phyloP scores from a whole-genome alignment of 352 stramenopile species.

The Globisporangium radiosum region DNA sequence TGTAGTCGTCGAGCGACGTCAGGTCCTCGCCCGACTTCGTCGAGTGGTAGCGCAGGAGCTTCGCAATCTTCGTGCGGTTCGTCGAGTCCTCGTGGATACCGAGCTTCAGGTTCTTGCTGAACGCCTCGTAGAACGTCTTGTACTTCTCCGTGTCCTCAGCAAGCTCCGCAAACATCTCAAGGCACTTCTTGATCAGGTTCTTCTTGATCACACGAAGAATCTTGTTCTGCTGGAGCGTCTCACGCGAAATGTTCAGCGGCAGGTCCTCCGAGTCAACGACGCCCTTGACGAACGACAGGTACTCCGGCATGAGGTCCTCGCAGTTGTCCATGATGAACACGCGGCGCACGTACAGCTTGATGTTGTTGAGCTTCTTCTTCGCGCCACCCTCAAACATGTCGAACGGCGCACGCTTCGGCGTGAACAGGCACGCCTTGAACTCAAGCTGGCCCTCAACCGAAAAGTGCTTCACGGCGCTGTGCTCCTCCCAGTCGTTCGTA shows the following conservation, averaged over 20 bases:
- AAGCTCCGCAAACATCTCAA: slow-evolving; percentile 99
- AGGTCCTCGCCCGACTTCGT: slow-evolving; percentile 97
- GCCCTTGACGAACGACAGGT: slow-evolving; percentile 98
- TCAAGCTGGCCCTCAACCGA: slow-evolving; percentile 99
- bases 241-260: slow-evolving; percentile 99
- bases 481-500: slow-evolving; percentile 99
- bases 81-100: slow-evolving; percentile 99
- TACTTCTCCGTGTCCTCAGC: slow-evolving; percentile 96
- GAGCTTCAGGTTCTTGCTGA: slow-evolving; percentile 99
- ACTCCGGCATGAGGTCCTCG: slow-evolving; percentile 99
- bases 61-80: slow-evolving; percentile 99
- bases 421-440: slow-evolving; percentile 98
- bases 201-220: slow-evolving; percentile 99
- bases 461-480: slow-evolving; percentile 98
- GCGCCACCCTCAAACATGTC: slow-evolving; percentile 99
- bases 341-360: slow-evolving; percentile 98
- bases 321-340: slow-evolving; percentile 99
- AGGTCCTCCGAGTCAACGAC: slow-evolving; percentile 99
- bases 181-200: slow-evolving; percentile 99
- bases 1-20: slow-evolving; percentile 98
- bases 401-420: slow-evolving; percentile 98
- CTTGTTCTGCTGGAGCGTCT: slow-evolving; percentile 99
- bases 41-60: slow-evolving; percentile 98
- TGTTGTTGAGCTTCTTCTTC: slow-evolving; percentile 99
- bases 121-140: slow-evolving; percentile 99